Base-by-base conservation (phyloP, 768 basidiomycete species). In the Lentinula boryana region DNA sequence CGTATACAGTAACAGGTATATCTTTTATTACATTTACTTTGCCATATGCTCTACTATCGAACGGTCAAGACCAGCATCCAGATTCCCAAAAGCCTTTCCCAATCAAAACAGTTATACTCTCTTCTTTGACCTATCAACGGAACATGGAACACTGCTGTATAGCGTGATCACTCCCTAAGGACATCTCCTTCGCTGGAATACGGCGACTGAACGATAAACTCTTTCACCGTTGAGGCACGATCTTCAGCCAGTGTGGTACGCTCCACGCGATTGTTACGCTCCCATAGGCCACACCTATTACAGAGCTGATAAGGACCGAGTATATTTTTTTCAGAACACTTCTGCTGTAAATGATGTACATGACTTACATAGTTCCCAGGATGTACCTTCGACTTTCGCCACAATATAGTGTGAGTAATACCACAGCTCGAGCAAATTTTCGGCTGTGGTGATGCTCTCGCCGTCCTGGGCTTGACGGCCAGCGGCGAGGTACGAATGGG, bases 331-430 rank as follows among this genome's bases (percentile, higher is more conserved):
- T 48, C 46, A 56, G 13, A 41, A 31, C 3, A 23, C 38, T 56
- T 43, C 21, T 27, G 13, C 13, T 10, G 23, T 27, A 16, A 36
- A 40, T n/a, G 53, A 38, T 33, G 33, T 36, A 10, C 35, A 54
- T 38, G 55, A 43, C 44, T 49, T 58, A 58, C 57, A 58, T 58
- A 44, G 27, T 46, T 58, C 36, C 57, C 57, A 35, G 44, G 57
- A 58, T 58, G 15, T 7, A 58, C 27, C 57, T 58, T 58, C 27
- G 57, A 58, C 48, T 40, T 46, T 50, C 57, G 43, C 57, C 57
- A 58, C 31, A 58, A 32, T 9, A 58, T 41, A 18, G 57, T 58
- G 31, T 58, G 32, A 13, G 44, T 58, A 58, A 38, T 21, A 18
- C 48, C 44, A 40, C 57, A 58, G 35, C 18, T 21, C 15, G 16